Evolutionary conservation across 1,139 yeast genomes (phyloP).

Genomic region (Yamadazyma siamensis): DNA sequence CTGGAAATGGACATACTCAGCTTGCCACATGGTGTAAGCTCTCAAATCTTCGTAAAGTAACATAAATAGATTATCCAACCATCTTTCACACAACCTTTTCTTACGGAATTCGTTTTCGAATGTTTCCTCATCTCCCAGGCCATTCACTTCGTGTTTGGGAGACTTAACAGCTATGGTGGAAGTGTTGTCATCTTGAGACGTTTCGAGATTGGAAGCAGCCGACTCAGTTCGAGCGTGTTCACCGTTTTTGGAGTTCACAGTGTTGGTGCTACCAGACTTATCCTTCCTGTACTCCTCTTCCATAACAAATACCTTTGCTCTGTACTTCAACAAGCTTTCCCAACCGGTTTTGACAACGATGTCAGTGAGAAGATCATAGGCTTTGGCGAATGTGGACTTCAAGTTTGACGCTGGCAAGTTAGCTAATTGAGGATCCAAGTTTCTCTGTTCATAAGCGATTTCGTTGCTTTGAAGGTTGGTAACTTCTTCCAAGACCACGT

Average conservation of each 20-base stretch:
- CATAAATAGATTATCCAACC: slow-evolving; percentile 89
- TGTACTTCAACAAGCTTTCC: slow-evolving; percentile 75
- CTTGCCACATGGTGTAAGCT: slow-evolving; percentile 88
- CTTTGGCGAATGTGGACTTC: slow-evolving; percentile 74
- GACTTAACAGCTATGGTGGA: slow-evolving; percentile 40
- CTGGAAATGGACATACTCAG: slow-evolving; percentile 63
- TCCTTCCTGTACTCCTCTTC: slow-evolving; percentile 79
- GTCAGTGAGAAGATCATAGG: slow-evolving; percentile 75
- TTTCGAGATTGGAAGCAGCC: slow-evolving; percentile 12
- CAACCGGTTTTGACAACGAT: slow-evolving; percentile 77
- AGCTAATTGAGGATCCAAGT: slow-evolving; percentile 64
- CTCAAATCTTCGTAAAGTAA: slow-evolving; percentile 85
- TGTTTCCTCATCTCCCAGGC: slow-evolving; percentile 16
- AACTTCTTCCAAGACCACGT: slow-evolving; percentile 66
- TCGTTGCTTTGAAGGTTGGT: slow-evolving; percentile 54
- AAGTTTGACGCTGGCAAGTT: slow-evolving; percentile 75
- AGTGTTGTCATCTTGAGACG: slow-evolving; percentile 21
- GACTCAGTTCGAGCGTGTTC: slow-evolving; percentile 8
- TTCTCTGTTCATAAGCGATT: slow-evolving; percentile 48
- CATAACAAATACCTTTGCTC: slow-evolving; percentile 91
- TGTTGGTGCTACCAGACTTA: slow-evolving; percentile 16
- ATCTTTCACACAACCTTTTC: slow-evolving; percentile 88
- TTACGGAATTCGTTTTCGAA: slow-evolving; percentile 51
- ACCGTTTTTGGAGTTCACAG: slow-evolving; percentile 13
- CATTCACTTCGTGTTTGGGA: slow-evolving; percentile 24